Percentiles rank a stretch among this genome's conserved stretches.
Evolutionary conservation across 2,329 filamentous ascomycete genomes (phyloP).

Genomic region (Epichloe typhina): DNA sequence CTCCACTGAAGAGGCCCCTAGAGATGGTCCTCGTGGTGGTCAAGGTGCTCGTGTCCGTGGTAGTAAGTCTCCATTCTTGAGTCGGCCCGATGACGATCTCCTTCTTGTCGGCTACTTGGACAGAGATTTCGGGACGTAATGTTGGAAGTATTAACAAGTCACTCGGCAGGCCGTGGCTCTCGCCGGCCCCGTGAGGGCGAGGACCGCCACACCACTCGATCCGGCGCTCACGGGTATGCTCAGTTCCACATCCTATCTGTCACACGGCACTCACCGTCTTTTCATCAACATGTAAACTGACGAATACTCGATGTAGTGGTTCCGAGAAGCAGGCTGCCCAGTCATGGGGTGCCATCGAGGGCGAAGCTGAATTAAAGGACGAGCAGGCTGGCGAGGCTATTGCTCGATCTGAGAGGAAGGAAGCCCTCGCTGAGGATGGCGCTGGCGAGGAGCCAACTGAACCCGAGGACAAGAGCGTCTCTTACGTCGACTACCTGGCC

Average conservation of each 20-base stretch:
- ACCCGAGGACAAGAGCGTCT: slow-evolving; percentile 78
- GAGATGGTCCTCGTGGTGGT: slow-evolving; percentile 44
- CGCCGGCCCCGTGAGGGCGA: slow-evolving; percentile 39
- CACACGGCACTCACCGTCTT: background rate
- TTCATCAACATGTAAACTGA: background rate
- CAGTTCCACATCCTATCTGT: background rate
- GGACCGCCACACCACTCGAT: slow-evolving; percentile 39
- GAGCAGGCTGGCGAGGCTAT: slow-evolving; percentile 86
- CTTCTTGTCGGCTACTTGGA: background rate
- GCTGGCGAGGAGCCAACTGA: slow-evolving; percentile 38
- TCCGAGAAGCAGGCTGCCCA: slow-evolving; percentile 80
- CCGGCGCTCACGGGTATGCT: slow-evolving; percentile 31
- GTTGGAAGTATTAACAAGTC: background rate
- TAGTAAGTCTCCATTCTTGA: slow-evolving; percentile 27
- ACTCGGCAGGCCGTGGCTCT: slow-evolving; percentile 35
- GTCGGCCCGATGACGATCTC: background rate
- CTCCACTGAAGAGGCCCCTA: slow-evolving; percentile 55
- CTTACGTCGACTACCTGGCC: slow-evolving; percentile 78
- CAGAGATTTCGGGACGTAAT: background rate
- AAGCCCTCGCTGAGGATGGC: slow-evolving; percentile 40
- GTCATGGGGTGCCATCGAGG: slow-evolving; percentile 77
- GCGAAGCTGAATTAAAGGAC: slow-evolving; percentile 74
- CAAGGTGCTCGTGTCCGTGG: slow-evolving; percentile 50
- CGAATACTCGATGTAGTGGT: slow-evolving; percentile 36
- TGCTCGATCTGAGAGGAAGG: slow-evolving; percentile 72